phyloP scores from a whole-genome alignment of 176 grass and related monocot genomes.

The Hordeum vulgare region MorexV3_pseudomolecules_assembly NC_058523.1:10923627-10924126 shows the following conservation, averaged over 20 bases:
- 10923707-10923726: constrained; percentile 59
- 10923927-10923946: constrained; percentile 53
- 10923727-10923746: constrained; percentile 63
- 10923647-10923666: not conserved
- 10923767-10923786: not conserved
- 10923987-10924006: constrained; percentile 1
- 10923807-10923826: constrained; percentile 67
- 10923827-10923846: constrained; percentile 76
- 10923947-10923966: constrained; percentile 74
- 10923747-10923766: constrained; percentile 53
- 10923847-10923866: constrained; percentile 83
- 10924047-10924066: constrained; percentile 66
- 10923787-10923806: constrained; percentile 66
- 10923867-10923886: constrained; percentile 34
- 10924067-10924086: constrained; percentile 44
- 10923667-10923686: constrained; percentile 40
- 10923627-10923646: constrained; percentile 55
- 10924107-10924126: constrained; percentile 63
- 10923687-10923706: constrained; percentile 55
- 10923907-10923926: constrained; percentile 59
- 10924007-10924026: not conserved
- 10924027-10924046: constrained; percentile 30
- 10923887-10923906: not conserved
- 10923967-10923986: constrained; percentile 67
- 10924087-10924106: not conserved